These are phyloP conservation scores for Daedaleopsis nitida DNA, from an alignment of 768 basidiomycete species.

Conservation along the genomic window DNA sequence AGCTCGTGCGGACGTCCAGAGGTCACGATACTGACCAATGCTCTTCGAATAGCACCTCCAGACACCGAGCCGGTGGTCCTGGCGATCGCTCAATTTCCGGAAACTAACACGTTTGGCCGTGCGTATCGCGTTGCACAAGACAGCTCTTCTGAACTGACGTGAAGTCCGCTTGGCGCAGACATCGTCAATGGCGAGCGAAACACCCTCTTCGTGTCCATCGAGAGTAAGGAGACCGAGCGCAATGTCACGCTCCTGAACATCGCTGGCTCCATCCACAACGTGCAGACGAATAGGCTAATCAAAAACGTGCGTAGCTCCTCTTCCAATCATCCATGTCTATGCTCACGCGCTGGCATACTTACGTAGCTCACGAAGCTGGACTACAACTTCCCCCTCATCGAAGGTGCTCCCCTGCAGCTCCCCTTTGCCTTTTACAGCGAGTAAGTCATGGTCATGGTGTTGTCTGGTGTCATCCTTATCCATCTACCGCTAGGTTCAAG, in stretches of 20 bases:
- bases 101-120: constrained; percentile 79
- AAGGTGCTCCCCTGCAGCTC: constrained; percentile 60
- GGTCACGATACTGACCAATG: neutral
- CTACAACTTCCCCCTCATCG: constrained; percentile 53
- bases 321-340: neutral
- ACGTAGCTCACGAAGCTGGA: constrained; percentile 58
- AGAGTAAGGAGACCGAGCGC: constrained; percentile 68
- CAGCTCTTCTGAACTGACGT: neutral
- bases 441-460: constrained; percentile 45
- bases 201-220: constrained; percentile 60
- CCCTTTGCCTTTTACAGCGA: constrained; percentile 82
- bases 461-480: constrained; percentile 2
- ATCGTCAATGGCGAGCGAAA: constrained; percentile 85
- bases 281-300: constrained; percentile 60
- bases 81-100: constrained; percentile 60
- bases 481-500: constrained; percentile 15
- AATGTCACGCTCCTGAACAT: constrained; percentile 70
- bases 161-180: constrained; percentile 46
- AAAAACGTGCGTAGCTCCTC: constrained; percentile 54
- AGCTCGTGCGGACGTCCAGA: neutral
- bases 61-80: constrained; percentile 54
- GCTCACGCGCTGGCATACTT: neutral
- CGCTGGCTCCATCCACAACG: constrained; percentile 67
- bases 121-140: constrained; percentile 33
- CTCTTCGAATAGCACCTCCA: constrained; percentile 22